Evolutionary conservation across 163 green algal species (phyloP), one percentile per base, ranked within the genome.

Genomic region (Trebouxia gelatinosa): DNA sequence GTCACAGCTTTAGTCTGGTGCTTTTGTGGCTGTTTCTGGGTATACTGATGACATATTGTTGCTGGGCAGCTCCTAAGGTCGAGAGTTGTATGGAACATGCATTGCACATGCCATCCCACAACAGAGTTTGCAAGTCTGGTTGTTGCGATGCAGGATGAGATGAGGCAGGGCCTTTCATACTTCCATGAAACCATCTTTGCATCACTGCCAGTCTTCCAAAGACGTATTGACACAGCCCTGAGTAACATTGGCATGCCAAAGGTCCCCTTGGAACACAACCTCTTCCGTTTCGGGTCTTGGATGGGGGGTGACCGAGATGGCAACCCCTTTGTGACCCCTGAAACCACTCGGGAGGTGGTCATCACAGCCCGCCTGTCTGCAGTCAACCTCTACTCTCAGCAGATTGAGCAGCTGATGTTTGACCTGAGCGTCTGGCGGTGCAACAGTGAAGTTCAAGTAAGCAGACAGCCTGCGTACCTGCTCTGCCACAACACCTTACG

Each of bases 261-360:
- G 32, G 82, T 99, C 70, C 95, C 95, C 2, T 83, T 98, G 70
- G 88, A 89, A 61, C 87, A 91, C 80, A 80, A 79, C 19, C 86
- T 96, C 32, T 95, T 97, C 84, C 89, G 75, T 43, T 96, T 97
- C 82, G 91, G 92, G 57, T 89, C 76, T 43, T 97, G 94, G 94
- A 97, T 97, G 89, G 95, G 95, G 35, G 95, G 95, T n/a, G 95
- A 98, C 86, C 85, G 95, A 3, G 95, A 98, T 75, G 95, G 79
- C 81, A 98, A 98, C 89, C 95, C 95, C 40, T 96, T 95, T 75
- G 95, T 98, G 6, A 97, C 89, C 0, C 74, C 89, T 0, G 84
- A 90, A n/a, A 97, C 90, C 38, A 99, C 96, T 0, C 89, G 93
- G 0, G 92, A 97, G 62, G 94, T 98, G n/a, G 90, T 95, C 6